These are phyloP conservation scores for Penicillium frequentans DNA, from an alignment of 2,329 filamentous ascomycete species.

Conservation along the genomic window DNA sequence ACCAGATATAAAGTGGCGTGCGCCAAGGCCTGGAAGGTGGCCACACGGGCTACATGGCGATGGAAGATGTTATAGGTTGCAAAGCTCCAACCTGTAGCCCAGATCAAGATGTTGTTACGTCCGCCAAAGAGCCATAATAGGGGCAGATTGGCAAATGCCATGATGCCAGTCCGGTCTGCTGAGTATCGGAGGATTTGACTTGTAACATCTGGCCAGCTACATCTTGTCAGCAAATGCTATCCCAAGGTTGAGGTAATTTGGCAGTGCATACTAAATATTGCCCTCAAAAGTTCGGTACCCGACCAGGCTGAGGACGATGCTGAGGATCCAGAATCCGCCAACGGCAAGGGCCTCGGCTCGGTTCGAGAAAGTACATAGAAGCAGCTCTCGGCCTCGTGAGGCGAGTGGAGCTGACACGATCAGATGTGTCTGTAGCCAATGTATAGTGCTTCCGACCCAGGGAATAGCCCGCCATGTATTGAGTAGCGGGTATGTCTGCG, in stretches of 20 bases:
- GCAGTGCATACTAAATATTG: constrained; percentile 48
- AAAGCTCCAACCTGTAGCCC: constrained; percentile 69
- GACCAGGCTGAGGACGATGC: constrained; percentile 44
- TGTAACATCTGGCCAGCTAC: constrained; percentile 28
- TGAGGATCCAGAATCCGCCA: constrained; percentile 46
- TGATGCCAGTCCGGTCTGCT: constrained; percentile 63
- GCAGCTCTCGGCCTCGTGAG: constrained; percentile 41
- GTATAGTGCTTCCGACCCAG: constrained; percentile 11
- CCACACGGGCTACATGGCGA: constrained; percentile 63
- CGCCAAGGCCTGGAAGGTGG: constrained; percentile 61
- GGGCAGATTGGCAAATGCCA: constrained; percentile 64
- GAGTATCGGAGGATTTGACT: constrained; percentile 55
- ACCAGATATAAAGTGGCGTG: constrained; percentile 63
- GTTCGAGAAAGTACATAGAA: constrained; percentile 50
- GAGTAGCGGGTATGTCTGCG: constrained; percentile 3
- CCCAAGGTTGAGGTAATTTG: background rate
- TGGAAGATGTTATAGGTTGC: constrained; percentile 67
- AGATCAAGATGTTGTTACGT: constrained; percentile 66
- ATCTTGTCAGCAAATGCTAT: constrained; percentile 5
- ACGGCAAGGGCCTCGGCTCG: constrained; percentile 50
- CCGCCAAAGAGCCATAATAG: constrained; percentile 67
- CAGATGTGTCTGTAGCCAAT: constrained; percentile 41
- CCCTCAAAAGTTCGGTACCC: constrained; percentile 47
- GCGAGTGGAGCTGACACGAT: constrained; percentile 43
- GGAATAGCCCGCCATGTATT: background rate